phyloP scores from a whole-genome alignment of 805 yeast species.

The Saccharomycopsis sp. region DNA sequence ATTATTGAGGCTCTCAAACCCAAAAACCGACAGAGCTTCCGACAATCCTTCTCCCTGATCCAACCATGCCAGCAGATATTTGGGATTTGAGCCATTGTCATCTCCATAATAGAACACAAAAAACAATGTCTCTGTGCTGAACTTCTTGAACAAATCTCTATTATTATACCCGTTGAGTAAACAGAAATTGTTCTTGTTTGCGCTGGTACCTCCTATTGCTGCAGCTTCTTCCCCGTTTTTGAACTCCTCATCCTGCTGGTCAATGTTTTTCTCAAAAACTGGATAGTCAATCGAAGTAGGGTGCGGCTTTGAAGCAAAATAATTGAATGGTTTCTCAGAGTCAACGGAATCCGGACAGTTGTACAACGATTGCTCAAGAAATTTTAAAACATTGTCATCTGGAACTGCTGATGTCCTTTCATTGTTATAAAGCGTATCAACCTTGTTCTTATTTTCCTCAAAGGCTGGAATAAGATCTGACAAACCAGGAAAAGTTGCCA shows the following conservation, averaged over 20 bases:
- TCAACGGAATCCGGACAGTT: conserved; percentile 93
- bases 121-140: conserved; percentile 81
- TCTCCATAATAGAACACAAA: conserved; percentile 75
- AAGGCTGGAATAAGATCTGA: conserved; percentile 25
- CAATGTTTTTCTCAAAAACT: conserved; percentile 10
- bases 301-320: conserved; percentile 71
- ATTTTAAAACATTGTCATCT: conserved; percentile 42
- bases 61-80: conserved; percentile 22
- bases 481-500: conserved; percentile 20
- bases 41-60: background rate
- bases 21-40: conserved; percentile 6
- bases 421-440: conserved; percentile 21
- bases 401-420: no score
- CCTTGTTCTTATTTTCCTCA: conserved; percentile 27
- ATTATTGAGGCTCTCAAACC: conserved; percentile 29
- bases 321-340: conserved; percentile 66
- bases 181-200: conserved; percentile 25
- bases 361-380: conserved; percentile 68
- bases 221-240: no score
- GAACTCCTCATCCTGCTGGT: conserved; percentile 13
- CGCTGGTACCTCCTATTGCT: no score
- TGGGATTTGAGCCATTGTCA: conserved; percentile 23
- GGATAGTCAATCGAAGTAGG: conserved; percentile 91
- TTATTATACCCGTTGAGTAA: conserved; percentile 56
- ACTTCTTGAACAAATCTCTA: conserved; percentile 51